phyloP scores from a whole-genome alignment of 2,329 filamentous ascomycete species.

The Claviceps sp. region DNA sequence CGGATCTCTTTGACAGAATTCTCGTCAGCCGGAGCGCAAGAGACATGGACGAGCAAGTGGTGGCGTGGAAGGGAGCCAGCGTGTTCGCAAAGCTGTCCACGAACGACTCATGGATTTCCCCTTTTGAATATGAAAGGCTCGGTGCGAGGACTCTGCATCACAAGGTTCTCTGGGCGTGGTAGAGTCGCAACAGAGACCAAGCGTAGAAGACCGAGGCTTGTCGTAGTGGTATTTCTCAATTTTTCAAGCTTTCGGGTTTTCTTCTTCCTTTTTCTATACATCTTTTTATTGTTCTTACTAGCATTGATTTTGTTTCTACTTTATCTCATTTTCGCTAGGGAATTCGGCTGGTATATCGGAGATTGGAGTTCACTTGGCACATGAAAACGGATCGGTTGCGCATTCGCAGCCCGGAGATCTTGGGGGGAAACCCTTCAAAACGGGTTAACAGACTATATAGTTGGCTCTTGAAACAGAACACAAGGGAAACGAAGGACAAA shows the following conservation, averaged over 20 bases:
- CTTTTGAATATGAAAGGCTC: slow-evolving; percentile 75
- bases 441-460: background rate
- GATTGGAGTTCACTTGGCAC: background rate
- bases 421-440: background rate
- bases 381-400: background rate
- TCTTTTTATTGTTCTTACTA: background rate
- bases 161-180: slow-evolving; percentile 58
- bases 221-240: background rate
- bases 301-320: background rate
- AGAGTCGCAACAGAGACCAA: slow-evolving; percentile 5
- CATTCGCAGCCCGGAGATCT: background rate
- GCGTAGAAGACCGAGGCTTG: background rate
- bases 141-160: slow-evolving; percentile 73
- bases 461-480: no score
- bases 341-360: background rate
- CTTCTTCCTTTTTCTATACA: background rate
- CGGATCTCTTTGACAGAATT: slow-evolving; percentile 46
- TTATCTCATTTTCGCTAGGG: background rate
- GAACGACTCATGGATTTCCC: slow-evolving; percentile 91
- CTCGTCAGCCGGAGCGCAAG: slow-evolving; percentile 60
- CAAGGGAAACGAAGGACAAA: no score
- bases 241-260: no score
- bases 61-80: slow-evolving; percentile 94
- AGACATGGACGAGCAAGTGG: slow-evolving; percentile 94
- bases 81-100: slow-evolving; percentile 86